A percentile compares a stretch with the other conserved stretches of the same genome.
phyloP scores from a whole-genome alignment of 495 filamentous ascomycete species.

The Hypomontagnella submonticulosa region DNA sequence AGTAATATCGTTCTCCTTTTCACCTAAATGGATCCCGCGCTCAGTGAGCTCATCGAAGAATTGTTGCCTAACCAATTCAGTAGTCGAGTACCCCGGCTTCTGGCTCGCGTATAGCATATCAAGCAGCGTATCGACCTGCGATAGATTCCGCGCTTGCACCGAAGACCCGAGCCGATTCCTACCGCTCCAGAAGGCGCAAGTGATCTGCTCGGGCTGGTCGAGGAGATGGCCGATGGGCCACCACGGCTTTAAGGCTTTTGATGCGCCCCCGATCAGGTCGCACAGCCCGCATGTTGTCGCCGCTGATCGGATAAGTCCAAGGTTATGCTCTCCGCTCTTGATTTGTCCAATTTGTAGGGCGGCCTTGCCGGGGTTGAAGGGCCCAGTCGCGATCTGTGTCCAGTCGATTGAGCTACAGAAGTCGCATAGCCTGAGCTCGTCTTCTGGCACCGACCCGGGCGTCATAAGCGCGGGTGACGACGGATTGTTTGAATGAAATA shows the following conservation, averaged over 20 bases:
- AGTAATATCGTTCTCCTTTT: background rate
- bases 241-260: slow-evolving; percentile 17
- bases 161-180: slow-evolving; percentile 23
- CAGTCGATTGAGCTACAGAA: slow-evolving; percentile 33
- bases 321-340: slow-evolving; percentile 30
- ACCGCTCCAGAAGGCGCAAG: slow-evolving; percentile 24
- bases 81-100: slow-evolving; percentile 3
- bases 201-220: slow-evolving; percentile 15
- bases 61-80: background rate
- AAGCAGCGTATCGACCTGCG: slow-evolving; percentile 8
- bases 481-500: background rate
- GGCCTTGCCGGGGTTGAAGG: slow-evolving; percentile 19
- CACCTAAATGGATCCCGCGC: background rate
- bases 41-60: background rate
- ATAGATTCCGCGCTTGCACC: background rate
- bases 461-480: too few relatives aligned
- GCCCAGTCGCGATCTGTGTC: slow-evolving; percentile 19
- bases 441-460: background rate
- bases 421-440: slow-evolving; percentile 18
- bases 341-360: slow-evolving; percentile 8
- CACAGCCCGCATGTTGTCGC: slow-evolving; percentile 18
- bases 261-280: slow-evolving; percentile 5
- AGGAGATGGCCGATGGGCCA: slow-evolving; percentile 28
- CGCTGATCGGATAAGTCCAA: slow-evolving; percentile 13
- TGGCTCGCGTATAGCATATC: slow-evolving; percentile 4